phyloP scores from a whole-genome alignment of 2,329 filamentous ascomycete genomes.

The Fusarium sp. region DNA sequence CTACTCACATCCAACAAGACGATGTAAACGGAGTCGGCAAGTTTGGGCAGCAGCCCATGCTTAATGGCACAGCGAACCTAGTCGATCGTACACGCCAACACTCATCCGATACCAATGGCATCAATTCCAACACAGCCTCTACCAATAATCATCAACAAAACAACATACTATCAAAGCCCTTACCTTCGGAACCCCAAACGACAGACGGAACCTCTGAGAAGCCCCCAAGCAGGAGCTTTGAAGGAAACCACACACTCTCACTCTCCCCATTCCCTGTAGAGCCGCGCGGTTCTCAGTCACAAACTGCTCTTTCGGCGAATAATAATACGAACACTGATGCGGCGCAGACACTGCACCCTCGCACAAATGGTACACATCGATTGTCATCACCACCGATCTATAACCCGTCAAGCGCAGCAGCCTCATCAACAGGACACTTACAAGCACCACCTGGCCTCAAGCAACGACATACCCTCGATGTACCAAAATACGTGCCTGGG shows the following conservation, averaged over 20 bases:
- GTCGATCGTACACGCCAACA: conserved; percentile 46
- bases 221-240: conserved; percentile 27
- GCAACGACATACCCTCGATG: conserved; percentile 89
- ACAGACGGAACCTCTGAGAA: conserved; percentile 27
- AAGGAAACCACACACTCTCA: conserved; percentile 18
- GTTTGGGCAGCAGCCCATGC: conserved; percentile 36
- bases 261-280: conserved; percentile 26
- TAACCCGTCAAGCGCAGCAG: conserved; percentile 52
- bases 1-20: conserved; percentile 46
- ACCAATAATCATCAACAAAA: conserved; percentile 26
- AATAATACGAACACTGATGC: conserved; percentile 43
- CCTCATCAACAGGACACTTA: conserved; percentile 61
- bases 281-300: conserved; percentile 27
- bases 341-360: conserved; percentile 40
- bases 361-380: conserved; percentile 58
- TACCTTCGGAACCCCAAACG: conserved; percentile 34
- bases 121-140: conserved; percentile 11
- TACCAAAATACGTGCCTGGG: conserved; percentile 74
- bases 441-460: conserved; percentile 69
- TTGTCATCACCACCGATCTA: conserved; percentile 74
- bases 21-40: conserved; percentile 28
- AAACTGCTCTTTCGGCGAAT: conserved; percentile 28
- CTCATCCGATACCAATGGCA: conserved; percentile 34
- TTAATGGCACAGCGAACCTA: conserved; percentile 45
- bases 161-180: conserved; percentile 34